phyloP scores from a whole-genome alignment of 225 moss, liverwort and hornwort genomes.

The Sphagnum contortum region DNA sequence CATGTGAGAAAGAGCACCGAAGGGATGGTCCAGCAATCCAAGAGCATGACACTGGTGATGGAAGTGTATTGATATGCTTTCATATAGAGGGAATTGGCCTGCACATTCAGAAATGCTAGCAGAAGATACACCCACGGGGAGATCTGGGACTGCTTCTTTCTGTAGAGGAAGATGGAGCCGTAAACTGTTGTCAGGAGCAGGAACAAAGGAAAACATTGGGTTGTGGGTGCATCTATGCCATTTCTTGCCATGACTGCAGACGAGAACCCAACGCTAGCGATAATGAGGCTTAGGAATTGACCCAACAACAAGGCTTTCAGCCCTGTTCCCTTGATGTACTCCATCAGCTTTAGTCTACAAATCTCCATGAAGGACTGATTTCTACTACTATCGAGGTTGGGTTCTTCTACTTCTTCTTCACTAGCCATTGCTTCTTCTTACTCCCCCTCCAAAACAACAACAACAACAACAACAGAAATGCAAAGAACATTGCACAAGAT shows the following conservation, averaged over 20 bases:
- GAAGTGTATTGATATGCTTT: conserved; percentile 91
- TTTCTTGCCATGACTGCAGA: conserved; percentile 53
- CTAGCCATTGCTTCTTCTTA: too few species aligned
- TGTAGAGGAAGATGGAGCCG: conserved; percentile 37
- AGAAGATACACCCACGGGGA: conserved; percentile 68
- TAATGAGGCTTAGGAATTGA: conserved; percentile 57
- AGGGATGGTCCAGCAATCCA: conserved; percentile 95
- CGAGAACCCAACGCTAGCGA: conserved; percentile 67
- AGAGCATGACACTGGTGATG: conserved; percentile 86
- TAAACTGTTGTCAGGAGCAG: conserved; percentile 48
- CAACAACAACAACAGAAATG: too few species aligned
- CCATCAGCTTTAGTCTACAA: conserved; percentile 16
- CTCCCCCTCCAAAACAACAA: too few species aligned
- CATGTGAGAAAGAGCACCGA: conserved; percentile 76
- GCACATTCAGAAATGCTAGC: conserved; percentile 66
- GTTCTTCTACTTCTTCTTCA: too few species aligned
- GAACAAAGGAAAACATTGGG: conserved; percentile 62
- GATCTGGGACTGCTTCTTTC: conserved; percentile 26
- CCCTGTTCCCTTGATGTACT: conserved; percentile 8
- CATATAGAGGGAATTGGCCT: conserved; percentile 66
- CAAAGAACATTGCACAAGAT: too few species aligned
- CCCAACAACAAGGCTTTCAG: conserved; percentile 56
- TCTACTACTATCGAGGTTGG: too few species aligned
- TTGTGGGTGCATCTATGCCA: conserved; percentile 62
- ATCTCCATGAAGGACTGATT: not conserved